Conservation (phyloP, 2,329 filamentous ascomycete genomes). For the Talaromyces sp. region DNA sequence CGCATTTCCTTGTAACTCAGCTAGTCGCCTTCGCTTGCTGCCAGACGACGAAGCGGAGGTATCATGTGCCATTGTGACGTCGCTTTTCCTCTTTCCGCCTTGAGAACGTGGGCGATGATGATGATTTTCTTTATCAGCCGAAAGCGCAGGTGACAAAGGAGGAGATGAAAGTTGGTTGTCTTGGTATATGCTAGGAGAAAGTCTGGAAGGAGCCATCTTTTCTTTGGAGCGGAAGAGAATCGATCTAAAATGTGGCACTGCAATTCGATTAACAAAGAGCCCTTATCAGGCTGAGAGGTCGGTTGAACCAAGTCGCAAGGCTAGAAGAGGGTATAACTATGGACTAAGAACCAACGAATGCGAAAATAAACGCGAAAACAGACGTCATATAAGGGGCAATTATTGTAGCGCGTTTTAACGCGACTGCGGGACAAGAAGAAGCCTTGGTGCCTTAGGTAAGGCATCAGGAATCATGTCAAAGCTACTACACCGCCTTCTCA, state of each 20-base stretch:
- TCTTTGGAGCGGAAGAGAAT: neutral
- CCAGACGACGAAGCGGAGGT: conserved; percentile 31
- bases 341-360: neutral
- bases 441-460: neutral
- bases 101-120: conserved; percentile 18
- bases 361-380: conserved; percentile 1
- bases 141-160: conserved; percentile 19
- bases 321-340: neutral
- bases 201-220: conserved; percentile 10
- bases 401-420: conserved; percentile 2
- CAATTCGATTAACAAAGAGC: neutral
- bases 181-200: neutral
- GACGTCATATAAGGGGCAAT: neutral
- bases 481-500: neutral
- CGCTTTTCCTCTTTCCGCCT: conserved; percentile 41
- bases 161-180: conserved; percentile 6
- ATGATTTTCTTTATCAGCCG: conserved; percentile 50
- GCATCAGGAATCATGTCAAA: neutral
- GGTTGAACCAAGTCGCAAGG: neutral
- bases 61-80: conserved; percentile 29
- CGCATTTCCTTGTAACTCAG: conserved; percentile 26
- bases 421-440: neutral
- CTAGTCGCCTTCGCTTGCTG: conserved; percentile 45
- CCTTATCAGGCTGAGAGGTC: neutral
- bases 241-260: conserved; percentile 5